A percentile compares a stretch with the other conserved stretches of the same genome.
phyloP scores from a whole-genome alignment of 2,329 filamentous ascomycete species.

The Exophiala mesophila region DNA sequence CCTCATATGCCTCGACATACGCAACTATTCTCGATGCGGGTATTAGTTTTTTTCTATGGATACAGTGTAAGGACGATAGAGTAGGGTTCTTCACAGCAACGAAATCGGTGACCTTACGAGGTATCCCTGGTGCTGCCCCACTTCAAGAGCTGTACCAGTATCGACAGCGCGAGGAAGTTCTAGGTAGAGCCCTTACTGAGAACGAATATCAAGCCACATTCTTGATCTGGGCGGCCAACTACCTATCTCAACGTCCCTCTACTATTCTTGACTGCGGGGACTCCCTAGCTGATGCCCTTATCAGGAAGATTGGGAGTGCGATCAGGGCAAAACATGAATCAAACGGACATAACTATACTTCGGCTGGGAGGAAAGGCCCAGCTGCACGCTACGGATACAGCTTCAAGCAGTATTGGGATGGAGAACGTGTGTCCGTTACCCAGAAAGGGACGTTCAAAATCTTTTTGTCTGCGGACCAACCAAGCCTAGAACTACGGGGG shows the following conservation, averaged over 20 bases:
- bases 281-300: background rate
- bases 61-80: background rate
- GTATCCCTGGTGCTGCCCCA: background rate
- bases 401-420: background rate
- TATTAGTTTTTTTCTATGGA: background rate
- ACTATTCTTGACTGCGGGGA: background rate
- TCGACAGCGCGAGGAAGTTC: background rate
- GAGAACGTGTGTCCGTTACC: background rate
- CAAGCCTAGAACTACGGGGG: background rate
- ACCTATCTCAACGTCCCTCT: background rate
- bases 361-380: background rate
- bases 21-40: background rate
- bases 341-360: background rate
- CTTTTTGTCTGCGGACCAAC: slow-evolving; percentile 1
- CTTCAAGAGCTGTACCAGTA: background rate
- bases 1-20: background rate
- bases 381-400: background rate
- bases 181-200: background rate
- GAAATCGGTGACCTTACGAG: background rate
- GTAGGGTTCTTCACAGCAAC: background rate
- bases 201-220: background rate
- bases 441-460: too few species aligned
- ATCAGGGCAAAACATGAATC: background rate
- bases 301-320: background rate
- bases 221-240: background rate